Evolutionary conservation across 2,329 filamentous ascomycete species (phyloP).

Genomic region (Colletotrichum plurivorum): DNA sequence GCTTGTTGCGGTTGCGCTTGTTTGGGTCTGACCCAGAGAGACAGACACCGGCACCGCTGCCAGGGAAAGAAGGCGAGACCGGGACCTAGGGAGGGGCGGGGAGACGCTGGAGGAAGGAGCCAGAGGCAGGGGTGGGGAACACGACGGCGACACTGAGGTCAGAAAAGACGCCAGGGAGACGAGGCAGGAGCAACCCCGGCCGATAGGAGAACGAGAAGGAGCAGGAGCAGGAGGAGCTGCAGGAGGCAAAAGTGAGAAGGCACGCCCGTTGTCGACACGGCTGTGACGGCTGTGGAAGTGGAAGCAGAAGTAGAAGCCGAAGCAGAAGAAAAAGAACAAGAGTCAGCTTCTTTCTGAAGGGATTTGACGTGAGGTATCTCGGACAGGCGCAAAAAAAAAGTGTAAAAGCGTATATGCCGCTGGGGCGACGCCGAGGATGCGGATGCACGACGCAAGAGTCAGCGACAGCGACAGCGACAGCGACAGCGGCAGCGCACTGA

Average conservation of each 20-base stretch:
- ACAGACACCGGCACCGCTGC: slow-evolving; percentile 19
- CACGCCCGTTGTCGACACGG: slow-evolving; percentile 16
- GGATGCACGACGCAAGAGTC: neutral
- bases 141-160: slow-evolving; percentile 10
- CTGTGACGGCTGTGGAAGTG: neutral
- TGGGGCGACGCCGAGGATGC: neutral
- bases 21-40: slow-evolving; percentile 34
- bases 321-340: neutral
- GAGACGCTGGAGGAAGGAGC: slow-evolving; percentile 21
- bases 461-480: neutral
- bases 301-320: neutral
- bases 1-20: slow-evolving; percentile 23
- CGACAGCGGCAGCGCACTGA: slow-evolving; percentile 33
- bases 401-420: neutral
- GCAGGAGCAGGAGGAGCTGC: too few relatives aligned
- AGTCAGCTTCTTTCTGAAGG: neutral
- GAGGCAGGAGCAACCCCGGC: too few relatives aligned
- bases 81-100: slow-evolving; percentile 5
- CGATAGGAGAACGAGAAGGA: too few relatives aligned
- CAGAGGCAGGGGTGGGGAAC: slow-evolving; percentile 7
- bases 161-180: slow-evolving; percentile 14
- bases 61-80: slow-evolving; percentile 36
- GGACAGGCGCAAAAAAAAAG: too few relatives aligned
- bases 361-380: too few relatives aligned
- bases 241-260: too few relatives aligned